Conservation (phyloP, 2,329 filamentous ascomycete genomes). For the Exophiala sp. region DNA sequence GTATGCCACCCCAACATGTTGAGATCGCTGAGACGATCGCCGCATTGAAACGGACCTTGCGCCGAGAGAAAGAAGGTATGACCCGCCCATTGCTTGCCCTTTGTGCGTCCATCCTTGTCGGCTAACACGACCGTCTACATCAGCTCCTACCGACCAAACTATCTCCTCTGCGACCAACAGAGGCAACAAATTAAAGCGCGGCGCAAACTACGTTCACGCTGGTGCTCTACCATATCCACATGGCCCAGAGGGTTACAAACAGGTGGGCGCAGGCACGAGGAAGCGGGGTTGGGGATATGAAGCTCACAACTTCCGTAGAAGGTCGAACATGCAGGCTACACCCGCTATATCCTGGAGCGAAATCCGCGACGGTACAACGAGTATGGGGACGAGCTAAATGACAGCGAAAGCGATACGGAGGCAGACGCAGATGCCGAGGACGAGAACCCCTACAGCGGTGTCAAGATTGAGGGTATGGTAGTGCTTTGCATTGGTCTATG, state of each 20-base stretch:
- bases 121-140: background rate
- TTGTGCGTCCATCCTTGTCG: background rate
- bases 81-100: background rate
- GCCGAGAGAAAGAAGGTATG: conserved; percentile 43
- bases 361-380: conserved; percentile 58
- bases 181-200: conserved; percentile 56
- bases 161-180: conserved; percentile 53
- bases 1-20: conserved; percentile 28
- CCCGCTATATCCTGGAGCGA: conserved; percentile 52
- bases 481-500: conserved; percentile 23
- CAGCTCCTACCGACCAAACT: conserved; percentile 43
- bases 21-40: conserved; percentile 50
- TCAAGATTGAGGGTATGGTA: conserved; percentile 49
- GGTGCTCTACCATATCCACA: conserved; percentile 49
- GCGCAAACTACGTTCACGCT: conserved; percentile 52
- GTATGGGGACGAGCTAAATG: conserved; percentile 58
- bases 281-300: background rate
- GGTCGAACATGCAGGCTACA: conserved; percentile 58
- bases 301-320: conserved; percentile 38
- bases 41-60: conserved; percentile 49
- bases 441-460: conserved; percentile 56
- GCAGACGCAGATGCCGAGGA: conserved; percentile 54
- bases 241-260: conserved; percentile 50
- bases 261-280: conserved; percentile 39
- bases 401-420: conserved; percentile 53